Evolutionary conservation across 2,329 filamentous ascomycete genomes (phyloP), one percentile per base, ranked within the genome.

Genomic region (Botryotinia globosa): DNA sequence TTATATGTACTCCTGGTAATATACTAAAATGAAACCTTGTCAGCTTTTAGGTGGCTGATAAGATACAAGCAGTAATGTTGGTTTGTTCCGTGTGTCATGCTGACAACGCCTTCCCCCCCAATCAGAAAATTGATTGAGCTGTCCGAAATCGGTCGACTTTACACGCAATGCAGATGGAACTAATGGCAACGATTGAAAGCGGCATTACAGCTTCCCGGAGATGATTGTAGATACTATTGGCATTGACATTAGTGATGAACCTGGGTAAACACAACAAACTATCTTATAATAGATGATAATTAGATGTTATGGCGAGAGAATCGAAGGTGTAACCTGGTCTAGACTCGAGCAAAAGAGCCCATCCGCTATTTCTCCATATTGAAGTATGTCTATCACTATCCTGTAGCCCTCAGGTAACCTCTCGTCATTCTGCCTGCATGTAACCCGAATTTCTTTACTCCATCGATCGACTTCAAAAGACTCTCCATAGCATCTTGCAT

Each of bases 401-500:
- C 62, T 37, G 32, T 67, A 39, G 12, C 69, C 69, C 16, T 32
- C 69, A 25, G 62, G 51, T 20, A 45, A 14, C 18, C 58, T 58
- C 29, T 61, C 51, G 20, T 67, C 48, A 37, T 75, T 74, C 62
- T 74, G 73, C 56, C 74, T 70, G 68, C 75, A 76, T 18, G 54
- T 77, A 10, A 75, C 70, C 42, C 37, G 37, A 58, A 73, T 34
- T 22, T 73, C 75, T 18, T 61, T 65, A 18, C 62, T 62, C 37
- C 69, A 70, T 63, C 75, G 69, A 51, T 77, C 73, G 14, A 77
- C 48, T 22, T 74, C 72, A 20, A 78, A 74, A 32, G 62, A 68
- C 25, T 77, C 73, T 2, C 76, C 75, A 73, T 74, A 78, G 10
- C 42, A 73, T 44, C 75, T 73, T 22, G 51, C 58, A 51, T 73